These are phyloP conservation scores for Pistacia integerrima DNA, from an alignment of 345 rosid genomes.

Conservation along the genomic window DNA sequence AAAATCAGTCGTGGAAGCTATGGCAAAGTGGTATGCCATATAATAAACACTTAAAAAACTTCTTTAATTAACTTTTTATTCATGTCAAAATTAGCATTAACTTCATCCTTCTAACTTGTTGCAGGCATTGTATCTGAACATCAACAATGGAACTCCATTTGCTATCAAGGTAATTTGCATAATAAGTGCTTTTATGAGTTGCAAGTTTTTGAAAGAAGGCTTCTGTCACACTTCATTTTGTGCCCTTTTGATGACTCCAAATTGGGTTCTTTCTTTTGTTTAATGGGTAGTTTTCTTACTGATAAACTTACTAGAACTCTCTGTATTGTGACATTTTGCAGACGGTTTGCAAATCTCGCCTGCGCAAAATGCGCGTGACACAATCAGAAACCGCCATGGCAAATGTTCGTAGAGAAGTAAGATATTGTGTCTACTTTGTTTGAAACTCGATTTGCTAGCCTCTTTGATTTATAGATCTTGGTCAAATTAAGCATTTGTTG, in stretches of 20 bases:
- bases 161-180: constrained; percentile 9
- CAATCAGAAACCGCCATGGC: constrained; percentile 11
- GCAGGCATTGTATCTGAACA: constrained; percentile 10
- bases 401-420: constrained; percentile 8
- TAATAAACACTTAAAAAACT: background rate
- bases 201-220: no score
- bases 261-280: no score
- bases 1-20: constrained; percentile 25
- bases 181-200: no score
- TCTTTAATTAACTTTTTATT: background rate
- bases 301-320: no score
- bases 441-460: no score
- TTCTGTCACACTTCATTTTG: no score
- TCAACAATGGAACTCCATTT: constrained; percentile 3
- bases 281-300: no score
- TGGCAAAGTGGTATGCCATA: constrained; percentile 15
- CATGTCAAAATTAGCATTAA: background rate
- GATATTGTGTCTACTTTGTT: background rate
- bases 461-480: no score
- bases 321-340: background rate
- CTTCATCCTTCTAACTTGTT: background rate
- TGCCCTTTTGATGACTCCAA: no score
- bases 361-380: background rate
- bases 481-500: no score
- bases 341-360: constrained; percentile 3